Base-by-base conservation (phyloP, 2,329 filamentous ascomycete species). In the Chaetomium globosum region DNA sequence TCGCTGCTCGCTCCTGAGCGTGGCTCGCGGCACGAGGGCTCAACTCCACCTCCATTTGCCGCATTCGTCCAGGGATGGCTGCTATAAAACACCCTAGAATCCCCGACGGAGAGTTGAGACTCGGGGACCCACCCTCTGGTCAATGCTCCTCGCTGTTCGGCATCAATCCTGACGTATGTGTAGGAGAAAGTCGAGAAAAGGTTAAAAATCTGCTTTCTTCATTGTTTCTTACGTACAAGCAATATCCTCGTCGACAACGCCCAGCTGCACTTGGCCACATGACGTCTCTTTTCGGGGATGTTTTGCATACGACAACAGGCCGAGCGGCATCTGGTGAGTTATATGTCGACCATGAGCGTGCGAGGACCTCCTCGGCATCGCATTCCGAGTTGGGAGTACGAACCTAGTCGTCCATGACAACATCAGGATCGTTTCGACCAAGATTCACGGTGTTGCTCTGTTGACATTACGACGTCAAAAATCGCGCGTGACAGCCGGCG, bases 81-180 rank as follows among this genome's bases (percentile, higher is more conserved):
- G 3, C 19, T 16, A 43, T 43, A n/a, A 19, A 39, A 36, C 46
- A 13, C n/a, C 57, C 3, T 16, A 12, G 26, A 21, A 16, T 26
- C 30, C n/a, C 33, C 8, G 3, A 16, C 8, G 21, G 26, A 63
- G 13, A 63, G 13, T 55, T 31, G 3, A 9, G n/a, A 48, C 19
- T 39, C 19, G n/a, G 30, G 19, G 61, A 52, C 23, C 54, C 48
- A 31, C 55, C n/a, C 46, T 7, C n/a, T 12, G 12, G 10, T 36
- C 23, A 26, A 46, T 26, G 12, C 55, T 63, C 61, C 55, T 63
- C 61, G 61, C 61, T 63, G 9, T 59, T 63, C 61, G 61, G 61
- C 61, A 53, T 58, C 60, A 5, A 23, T 23, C 39, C n/a, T n/a
- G 21, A 16, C 23, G 7, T 36, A 13, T 36, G 16, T 16, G 26